Evolutionary conservation across 2,329 filamentous ascomycete species (phyloP), one percentile per base, ranked within the genome.

Genomic region (Pseudogymnoascus sp.): DNA sequence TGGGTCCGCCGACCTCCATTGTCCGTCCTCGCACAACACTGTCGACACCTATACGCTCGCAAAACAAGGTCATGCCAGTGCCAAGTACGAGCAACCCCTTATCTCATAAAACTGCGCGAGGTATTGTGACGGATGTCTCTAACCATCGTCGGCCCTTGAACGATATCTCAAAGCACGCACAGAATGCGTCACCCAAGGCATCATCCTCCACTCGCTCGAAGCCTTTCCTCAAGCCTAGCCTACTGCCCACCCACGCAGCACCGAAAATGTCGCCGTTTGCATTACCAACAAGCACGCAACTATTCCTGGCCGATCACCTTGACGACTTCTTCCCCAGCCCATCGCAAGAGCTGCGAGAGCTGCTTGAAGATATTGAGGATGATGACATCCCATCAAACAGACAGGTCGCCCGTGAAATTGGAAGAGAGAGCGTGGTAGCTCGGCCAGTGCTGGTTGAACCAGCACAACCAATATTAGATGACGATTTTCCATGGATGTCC

Each of bases 321-420:
- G 81, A 83, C 40, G 81, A 83, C 62, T 78, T 84, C 65, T 81
- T 84, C 50, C 82, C 82, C 0, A 80, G 78, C n/a, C 76, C 80
- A 0, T 83, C 81, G 0, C 83, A 86, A 67, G 80, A 84, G 69
- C 75, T 77, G 5, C 75, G 78, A 16, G 83, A 86, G 69, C 71
- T 86, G 2, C 70, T 75, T 1, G 78, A 79, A 33, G 76, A 80
- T 50, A 42, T 67, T 65, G 6, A 59, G 12, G 7, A 53, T 59
- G 65, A 70, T 33, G 67, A 65, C 69, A 74, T 66, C n/a, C 33
- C 68, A 21, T 66, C 67, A 23, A 68, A 67, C 59, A 60, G 67
- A 8, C 68, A 70, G 28, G 67, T 69, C 33, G 56, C 68, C 5
- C 64, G 60, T 50, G 68, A 68, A 18, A 66, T 72, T 2, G 64